phyloP scores from a whole-genome alignment of 495 filamentous ascomycete species.

The Tricharina praecox region DNA sequence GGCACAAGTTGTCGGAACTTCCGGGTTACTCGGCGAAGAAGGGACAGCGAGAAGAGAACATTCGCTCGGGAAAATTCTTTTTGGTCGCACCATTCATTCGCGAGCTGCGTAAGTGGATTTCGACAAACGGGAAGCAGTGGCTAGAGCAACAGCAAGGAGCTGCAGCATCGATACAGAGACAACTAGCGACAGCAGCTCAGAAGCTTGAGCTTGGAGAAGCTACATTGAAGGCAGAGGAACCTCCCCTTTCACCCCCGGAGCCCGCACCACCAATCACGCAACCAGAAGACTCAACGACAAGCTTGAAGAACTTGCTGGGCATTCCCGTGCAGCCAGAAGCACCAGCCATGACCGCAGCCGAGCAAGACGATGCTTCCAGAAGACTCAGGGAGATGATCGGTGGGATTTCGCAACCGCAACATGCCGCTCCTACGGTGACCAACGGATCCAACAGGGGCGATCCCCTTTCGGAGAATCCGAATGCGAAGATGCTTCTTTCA shows the following conservation, averaged over 20 bases:
- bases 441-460: too few species aligned
- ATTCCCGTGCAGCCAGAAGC: slow-evolving; percentile 2
- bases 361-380: slow-evolving; percentile 14
- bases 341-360: slow-evolving; percentile 14
- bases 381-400: slow-evolving; percentile 16
- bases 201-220: slow-evolving; percentile 14
- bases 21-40: slow-evolving; percentile 62
- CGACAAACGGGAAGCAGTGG: slow-evolving; percentile 58
- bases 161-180: slow-evolving; percentile 15
- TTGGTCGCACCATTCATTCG: slow-evolving; percentile 91
- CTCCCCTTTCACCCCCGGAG: slow-evolving; percentile 1
- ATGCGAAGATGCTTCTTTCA: slow-evolving; percentile 20
- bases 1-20: slow-evolving; percentile 77
- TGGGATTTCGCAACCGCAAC: neutral
- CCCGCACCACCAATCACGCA: neutral
- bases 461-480: slow-evolving; percentile 9
- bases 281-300: slow-evolving; percentile 7
- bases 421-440: too few species aligned
- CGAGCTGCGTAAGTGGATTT: slow-evolving; percentile 78
- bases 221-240: too few species aligned
- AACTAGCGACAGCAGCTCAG: slow-evolving; percentile 12
- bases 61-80: slow-evolving; percentile 65
- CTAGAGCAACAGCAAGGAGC: slow-evolving; percentile 26
- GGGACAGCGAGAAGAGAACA: slow-evolving; percentile 37
- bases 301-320: slow-evolving; percentile 9